A percentile compares a stretch with the other conserved stretches of the same genome.
Conservation (phyloP, 2,329 filamentous ascomycete species). For the Colletotrichum cuscutae region DNA sequence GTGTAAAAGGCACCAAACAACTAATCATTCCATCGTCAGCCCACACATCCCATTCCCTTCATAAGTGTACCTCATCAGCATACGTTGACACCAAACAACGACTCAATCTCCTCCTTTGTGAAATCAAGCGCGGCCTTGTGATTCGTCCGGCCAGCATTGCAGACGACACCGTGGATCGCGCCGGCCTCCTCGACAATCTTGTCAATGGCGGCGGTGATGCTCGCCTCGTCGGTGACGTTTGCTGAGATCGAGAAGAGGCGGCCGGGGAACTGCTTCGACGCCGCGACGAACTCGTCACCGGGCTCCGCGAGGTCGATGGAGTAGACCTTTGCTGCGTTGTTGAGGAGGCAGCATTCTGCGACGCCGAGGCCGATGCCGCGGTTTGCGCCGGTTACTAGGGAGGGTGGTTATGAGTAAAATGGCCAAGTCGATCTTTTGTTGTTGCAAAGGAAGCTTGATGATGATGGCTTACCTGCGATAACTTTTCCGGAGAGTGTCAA, state of each 20-base stretch:
- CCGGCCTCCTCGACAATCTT: slow-evolving; percentile 54
- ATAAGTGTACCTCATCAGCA: background rate
- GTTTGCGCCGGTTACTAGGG: slow-evolving; percentile 53
- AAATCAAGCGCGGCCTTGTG: slow-evolving; percentile 62
- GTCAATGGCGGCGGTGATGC: slow-evolving; percentile 55
- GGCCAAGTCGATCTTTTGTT: too few species aligned
- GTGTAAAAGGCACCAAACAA: slow-evolving; percentile 58
- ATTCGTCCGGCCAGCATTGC: slow-evolving; percentile 61
- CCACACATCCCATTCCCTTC: background rate
- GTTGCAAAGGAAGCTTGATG: too few species aligned
- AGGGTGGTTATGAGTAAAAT: background rate
- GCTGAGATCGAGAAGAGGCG: slow-evolving; percentile 53
- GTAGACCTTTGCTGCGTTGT: slow-evolving; percentile 53
- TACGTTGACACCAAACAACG: slow-evolving; percentile 39
- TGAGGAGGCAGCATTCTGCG: slow-evolving; percentile 58
- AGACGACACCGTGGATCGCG: slow-evolving; percentile 59
- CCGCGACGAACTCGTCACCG: slow-evolving; percentile 37
- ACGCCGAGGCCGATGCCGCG: slow-evolving; percentile 58
- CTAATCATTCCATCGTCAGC: slow-evolving; percentile 41
- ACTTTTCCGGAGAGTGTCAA: slow-evolving; percentile 48
- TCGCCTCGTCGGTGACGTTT: slow-evolving; percentile 58
- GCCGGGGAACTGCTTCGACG: slow-evolving; percentile 45
- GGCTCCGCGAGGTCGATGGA: slow-evolving; percentile 42
- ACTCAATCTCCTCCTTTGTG: slow-evolving; percentile 40
- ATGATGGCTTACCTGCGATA: slow-evolving; percentile 46